Evolutionary conservation across 2,329 filamentous ascomycete species (phyloP), one percentile per base, ranked within the genome.

Genomic region (Fusarium protoensiforme): DNA sequence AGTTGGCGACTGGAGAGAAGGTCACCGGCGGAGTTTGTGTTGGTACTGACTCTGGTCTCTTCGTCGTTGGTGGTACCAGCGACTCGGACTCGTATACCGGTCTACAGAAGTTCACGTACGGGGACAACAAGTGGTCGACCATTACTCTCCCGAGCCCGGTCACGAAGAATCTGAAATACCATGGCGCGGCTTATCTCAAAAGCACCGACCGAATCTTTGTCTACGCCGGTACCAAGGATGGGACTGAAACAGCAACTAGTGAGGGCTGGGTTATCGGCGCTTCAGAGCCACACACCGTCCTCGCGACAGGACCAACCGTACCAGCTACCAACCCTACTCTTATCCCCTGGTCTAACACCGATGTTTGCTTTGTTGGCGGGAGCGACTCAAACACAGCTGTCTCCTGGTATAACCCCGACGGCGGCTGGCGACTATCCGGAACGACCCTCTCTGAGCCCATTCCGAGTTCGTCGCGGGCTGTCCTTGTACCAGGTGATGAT

Each of bases 11-110:
- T 80, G 94, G 94, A 57, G 87, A 92, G 69, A 85, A 91, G 20
- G 93, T 98, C 24, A 91, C 89, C 2, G 94, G 93, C 53, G 94
- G 89, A 43, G 90, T 90, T 8, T 98, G 96, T 82, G 92, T 97
- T 24, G 91, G 91, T 64, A 91, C 91, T 22, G 87, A 93, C 71
- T 80, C 92, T 6, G 92, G 88, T 29, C 87, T 98, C 33, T 98
- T 92, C 79, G 88, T 98, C 54, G 90, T 98, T 39, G 96, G 96
- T 75, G 96, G 96, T 57, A 88, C 86, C 46, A 85, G 80, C 29
- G 81, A 80, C 66, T 83, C 86, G 18, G 79, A 84, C 0, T 83
- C 85, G 57, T 97, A 96, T 79, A 84, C 89, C 11, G 96, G 96
- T 13, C 81, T 98, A 61, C 95, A 98, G 82, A 90, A 88, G 76